Base-by-base conservation (phyloP, 2,329 filamentous ascomycete genomes). In the Sordariomycetes sp. region DNA sequence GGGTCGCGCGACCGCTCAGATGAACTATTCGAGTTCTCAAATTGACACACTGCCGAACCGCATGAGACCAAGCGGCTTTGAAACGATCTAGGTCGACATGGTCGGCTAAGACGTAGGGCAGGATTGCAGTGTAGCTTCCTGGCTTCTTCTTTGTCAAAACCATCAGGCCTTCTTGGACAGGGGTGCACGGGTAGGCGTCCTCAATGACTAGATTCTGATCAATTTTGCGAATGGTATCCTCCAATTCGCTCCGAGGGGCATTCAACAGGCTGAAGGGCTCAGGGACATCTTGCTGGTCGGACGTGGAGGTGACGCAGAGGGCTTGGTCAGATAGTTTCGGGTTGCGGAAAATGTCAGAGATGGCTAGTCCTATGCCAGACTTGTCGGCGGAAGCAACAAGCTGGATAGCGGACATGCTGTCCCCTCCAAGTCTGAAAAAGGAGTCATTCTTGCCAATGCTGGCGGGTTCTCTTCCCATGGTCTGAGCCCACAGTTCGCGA, bases 111-210 rank as follows among this genome's bases (percentile, higher is more conserved):
- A 28, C 25, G 25, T 25, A 25, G 31, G 21, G 23, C 15, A 25
- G 5, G 9, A 24, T 25, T 20, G 28, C 14, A 20, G 17, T 31
- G 21, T 36, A 36, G 11, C 19, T 18, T 4, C 34, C 34, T 4
- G 33, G 26, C 4, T 21, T 9, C 28, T 36, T 36, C 27, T 18
- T 16, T 5, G 34, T 24, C 4, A 71, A 42, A 2, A 64, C 61
- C 46, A 72, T 58, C 3, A 72, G 53, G 4, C 61, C 64, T 41
- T 68, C 64, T 38, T 72, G 68, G 1, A 69, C 46, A 1, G 64
- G 56, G 0, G 66, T 66, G 45, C 64, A 66, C 1, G 67, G 68
- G 33, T 68, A 72, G 0, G 64, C 47, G 35, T 72, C 67, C 31
- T 25, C 20, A 19, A 17, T 33, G 5, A 14, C 20, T 16, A n/a